A percentile compares a stretch with the other conserved stretches of the same genome.
These are phyloP conservation scores for Trichophyton equinum DNA, from an alignment of 2,329 filamentous ascomycete genomes.

Conservation along the genomic window DNA sequence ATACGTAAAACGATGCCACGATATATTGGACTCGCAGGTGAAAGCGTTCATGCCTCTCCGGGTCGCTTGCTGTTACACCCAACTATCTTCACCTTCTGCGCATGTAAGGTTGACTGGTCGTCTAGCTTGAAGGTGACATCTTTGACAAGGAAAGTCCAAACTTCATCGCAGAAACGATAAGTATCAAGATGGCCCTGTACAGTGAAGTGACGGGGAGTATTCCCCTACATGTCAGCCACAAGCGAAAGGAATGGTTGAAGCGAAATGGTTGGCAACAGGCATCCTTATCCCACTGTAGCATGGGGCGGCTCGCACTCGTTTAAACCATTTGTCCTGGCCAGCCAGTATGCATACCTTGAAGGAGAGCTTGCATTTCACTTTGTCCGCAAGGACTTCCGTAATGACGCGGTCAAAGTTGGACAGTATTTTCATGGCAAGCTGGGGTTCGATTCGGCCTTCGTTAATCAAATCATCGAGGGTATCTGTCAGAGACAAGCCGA, in stretches of 20 bases:
- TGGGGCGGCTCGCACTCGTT: neutral
- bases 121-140: slow-evolving; percentile 99
- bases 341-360: slow-evolving; percentile 74
- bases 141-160: slow-evolving; percentile 98
- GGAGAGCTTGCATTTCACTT: slow-evolving; percentile 76
- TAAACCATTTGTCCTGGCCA: neutral
- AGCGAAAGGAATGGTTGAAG: neutral
- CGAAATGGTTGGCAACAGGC: neutral
- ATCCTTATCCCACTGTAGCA: neutral
- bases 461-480: slow-evolving; percentile 95
- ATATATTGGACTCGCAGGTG: neutral
- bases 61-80: slow-evolving; percentile 86
- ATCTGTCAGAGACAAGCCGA: slow-evolving; percentile 86
- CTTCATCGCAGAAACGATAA: slow-evolving; percentile 98
- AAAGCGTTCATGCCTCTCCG: slow-evolving; percentile 36
- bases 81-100: slow-evolving; percentile 96
- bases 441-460: slow-evolving; percentile 87
- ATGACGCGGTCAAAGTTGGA: slow-evolving; percentile 90
- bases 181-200: slow-evolving; percentile 84
- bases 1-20: neutral
- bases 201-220: neutral
- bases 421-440: slow-evolving; percentile 97
- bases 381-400: slow-evolving; percentile 79
- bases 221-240: neutral
- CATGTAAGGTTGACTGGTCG: slow-evolving; percentile 58